Evolutionary conservation across 1,139 yeast genomes (phyloP).

Genomic region (Arxiozyma heterogenica): DNA sequence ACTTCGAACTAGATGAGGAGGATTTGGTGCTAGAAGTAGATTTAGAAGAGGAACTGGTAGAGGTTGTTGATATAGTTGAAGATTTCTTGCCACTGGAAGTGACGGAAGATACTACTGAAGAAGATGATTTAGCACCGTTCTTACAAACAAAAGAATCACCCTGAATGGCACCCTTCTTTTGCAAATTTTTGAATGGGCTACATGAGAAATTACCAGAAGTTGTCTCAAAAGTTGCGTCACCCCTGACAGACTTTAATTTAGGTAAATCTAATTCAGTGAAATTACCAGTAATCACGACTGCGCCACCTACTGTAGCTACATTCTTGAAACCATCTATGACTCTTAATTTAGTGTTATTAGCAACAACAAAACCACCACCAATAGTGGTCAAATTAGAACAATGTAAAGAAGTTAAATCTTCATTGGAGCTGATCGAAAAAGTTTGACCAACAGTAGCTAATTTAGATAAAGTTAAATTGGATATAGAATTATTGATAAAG

Average conservation of each 20-base stretch:
- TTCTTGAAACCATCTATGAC: conserved; percentile 65
- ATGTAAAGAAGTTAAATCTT: conserved; percentile 57
- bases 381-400: conserved; percentile 61
- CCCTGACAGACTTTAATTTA: too few relatives aligned
- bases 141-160: conserved; percentile 85
- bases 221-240: too few relatives aligned
- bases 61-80: conserved; percentile 16
- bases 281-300: conserved; percentile 66
- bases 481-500: conserved; percentile 56
- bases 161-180: conserved; percentile 68
- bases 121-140: conserved; percentile 54
- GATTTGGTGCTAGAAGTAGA: too few relatives aligned
- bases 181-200: conserved; percentile 57
- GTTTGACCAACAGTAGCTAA: conserved; percentile 69
- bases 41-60: conserved; percentile 20
- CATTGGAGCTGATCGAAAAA: conserved; percentile 65
- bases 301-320: conserved; percentile 74
- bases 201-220: too few relatives aligned
- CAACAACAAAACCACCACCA: conserved; percentile 84
- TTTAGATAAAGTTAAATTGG: conserved; percentile 47
- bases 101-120: conserved; percentile 37
- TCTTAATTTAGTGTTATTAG: conserved; percentile 68
- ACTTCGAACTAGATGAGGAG: too few relatives aligned
- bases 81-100: conserved; percentile 10
- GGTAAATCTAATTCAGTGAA: too few relatives aligned